Conservation (phyloP, 129 eudicot species). For the Escallonia rubra region DNA sequence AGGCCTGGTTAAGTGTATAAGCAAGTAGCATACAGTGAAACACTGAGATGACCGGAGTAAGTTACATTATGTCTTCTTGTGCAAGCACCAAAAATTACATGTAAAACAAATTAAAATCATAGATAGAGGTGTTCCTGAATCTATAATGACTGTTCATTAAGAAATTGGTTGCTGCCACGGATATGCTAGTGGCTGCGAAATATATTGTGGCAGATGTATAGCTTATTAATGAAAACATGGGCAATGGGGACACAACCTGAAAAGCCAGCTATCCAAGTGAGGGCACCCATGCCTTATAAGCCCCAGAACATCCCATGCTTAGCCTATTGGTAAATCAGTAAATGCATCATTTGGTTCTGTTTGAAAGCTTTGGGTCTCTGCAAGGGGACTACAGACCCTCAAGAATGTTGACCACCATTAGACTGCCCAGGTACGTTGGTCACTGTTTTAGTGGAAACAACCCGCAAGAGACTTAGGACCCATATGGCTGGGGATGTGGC, state of each 20-base stretch:
- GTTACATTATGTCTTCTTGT: slow-evolving; percentile 2
- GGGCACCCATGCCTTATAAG: no score
- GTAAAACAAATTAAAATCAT: not conserved
- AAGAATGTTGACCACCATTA: no score
- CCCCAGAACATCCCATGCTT: no score
- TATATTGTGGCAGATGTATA: not conserved
- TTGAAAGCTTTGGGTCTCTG: no score
- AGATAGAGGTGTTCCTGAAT: not conserved
- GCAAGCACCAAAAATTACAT: not conserved
- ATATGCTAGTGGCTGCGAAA: not conserved
- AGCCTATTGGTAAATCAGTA: no score
- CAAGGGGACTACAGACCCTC: no score
- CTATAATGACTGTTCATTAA: not conserved
- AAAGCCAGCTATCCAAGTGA: not conserved
- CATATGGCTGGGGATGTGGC: no score
- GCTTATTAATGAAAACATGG: not conserved
- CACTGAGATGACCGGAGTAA: not conserved
- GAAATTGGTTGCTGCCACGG: no score
- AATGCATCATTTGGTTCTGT: no score
- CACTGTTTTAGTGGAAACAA: no score
- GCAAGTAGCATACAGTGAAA: not conserved
- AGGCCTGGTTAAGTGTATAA: not conserved
- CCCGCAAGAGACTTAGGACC: no score
- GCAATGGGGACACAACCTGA: not conserved
- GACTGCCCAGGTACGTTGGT: no score